These are phyloP conservation scores for Boletus sensibilis DNA, from an alignment of 768 basidiomycete genomes.

Conservation along the genomic window DNA sequence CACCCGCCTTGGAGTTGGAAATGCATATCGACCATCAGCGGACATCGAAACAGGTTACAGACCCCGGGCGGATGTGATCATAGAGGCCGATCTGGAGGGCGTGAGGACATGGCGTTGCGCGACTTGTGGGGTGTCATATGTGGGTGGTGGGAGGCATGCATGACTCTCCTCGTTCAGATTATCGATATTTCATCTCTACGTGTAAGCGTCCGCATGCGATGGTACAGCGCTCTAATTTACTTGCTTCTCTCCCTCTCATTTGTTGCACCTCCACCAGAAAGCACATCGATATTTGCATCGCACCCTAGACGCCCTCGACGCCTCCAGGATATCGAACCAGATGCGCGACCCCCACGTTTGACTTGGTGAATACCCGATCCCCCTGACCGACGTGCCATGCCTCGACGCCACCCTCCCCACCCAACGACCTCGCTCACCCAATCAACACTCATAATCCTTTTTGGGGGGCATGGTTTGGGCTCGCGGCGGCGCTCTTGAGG, in stretches of 20 bases:
- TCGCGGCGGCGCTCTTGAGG: slow-evolving; percentile 59
- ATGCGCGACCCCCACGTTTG: not conserved
- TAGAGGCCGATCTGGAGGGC: too few species aligned
- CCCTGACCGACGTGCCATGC: slow-evolving; percentile 54
- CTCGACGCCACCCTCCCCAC: slow-evolving; percentile 64
- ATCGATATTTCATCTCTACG: not conserved
- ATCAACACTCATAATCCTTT: slow-evolving; percentile 61
- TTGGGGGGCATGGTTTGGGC: slow-evolving; percentile 47
- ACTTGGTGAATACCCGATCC: slow-evolving; percentile 12
- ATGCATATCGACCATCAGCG: too few species aligned
- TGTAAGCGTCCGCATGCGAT: not conserved
- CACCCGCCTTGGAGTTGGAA: too few species aligned
- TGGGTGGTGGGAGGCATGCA: too few species aligned
- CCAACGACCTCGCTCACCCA: slow-evolving; percentile 58
- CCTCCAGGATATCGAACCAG: not conserved
- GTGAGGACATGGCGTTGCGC: too few species aligned
- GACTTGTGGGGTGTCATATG: too few species aligned
- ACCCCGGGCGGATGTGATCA: too few species aligned
- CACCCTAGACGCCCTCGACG: too few species aligned
- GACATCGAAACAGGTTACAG: too few species aligned
- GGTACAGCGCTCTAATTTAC: not conserved
- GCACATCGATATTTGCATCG: too few species aligned
- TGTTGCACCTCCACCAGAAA: too few species aligned
- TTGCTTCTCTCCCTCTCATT: not conserved
- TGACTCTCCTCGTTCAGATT: not conserved